phyloP scores from a whole-genome alignment of 148 eudicot species.

The Limonium bicolor region DNA sequence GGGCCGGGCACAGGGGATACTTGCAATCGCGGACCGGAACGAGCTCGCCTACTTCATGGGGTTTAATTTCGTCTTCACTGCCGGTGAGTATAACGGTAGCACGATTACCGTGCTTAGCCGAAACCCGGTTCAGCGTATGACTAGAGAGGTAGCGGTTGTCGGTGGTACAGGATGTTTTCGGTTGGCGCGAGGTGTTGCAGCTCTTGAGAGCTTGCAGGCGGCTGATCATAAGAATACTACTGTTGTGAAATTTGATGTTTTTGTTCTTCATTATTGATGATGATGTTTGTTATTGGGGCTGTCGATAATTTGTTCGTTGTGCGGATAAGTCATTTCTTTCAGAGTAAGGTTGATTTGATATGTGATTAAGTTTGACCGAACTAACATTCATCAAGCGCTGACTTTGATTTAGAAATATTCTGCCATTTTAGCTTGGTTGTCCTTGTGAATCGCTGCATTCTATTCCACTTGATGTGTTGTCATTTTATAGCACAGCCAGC shows the following conservation, averaged over 20 bases:
- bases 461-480: no score
- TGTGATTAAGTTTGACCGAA: no score
- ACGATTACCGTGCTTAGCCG: background rate
- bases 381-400: no score
- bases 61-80: background rate
- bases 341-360: no score
- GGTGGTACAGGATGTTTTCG: conserved; percentile 1
- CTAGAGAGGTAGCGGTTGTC: background rate
- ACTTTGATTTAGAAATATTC: no score
- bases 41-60: background rate
- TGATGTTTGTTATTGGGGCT: background rate
- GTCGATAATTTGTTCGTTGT: no score
- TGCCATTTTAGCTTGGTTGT: no score
- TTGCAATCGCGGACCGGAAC: background rate
- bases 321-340: no score
- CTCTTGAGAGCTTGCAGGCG: background rate
- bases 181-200: background rate
- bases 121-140: background rate
- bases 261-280: background rate
- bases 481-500: no score
- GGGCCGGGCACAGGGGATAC: background rate
- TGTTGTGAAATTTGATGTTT: background rate
- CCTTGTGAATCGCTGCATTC: no score
- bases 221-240: background rate
- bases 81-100: background rate